These are phyloP conservation scores for Heracleum sosnowskyi DNA, from an alignment of 129 eudicot genomes.

Conservation along the genomic window DNA sequence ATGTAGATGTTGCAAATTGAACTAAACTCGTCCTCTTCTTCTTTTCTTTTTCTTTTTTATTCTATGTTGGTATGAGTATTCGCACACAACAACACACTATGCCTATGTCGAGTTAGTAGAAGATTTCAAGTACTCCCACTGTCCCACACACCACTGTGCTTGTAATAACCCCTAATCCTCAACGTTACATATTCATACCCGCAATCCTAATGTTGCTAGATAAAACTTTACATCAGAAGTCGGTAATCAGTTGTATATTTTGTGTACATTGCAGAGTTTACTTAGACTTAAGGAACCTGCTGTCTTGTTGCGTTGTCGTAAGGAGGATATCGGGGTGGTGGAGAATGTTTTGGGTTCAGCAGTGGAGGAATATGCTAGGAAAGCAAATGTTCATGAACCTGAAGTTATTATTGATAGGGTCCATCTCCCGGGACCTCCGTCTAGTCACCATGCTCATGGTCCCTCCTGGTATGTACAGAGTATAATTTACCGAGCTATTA, in stretches of 20 bases:
- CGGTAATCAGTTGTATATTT: not conserved
- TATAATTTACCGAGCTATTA: not conserved
- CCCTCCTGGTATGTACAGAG: constrained; percentile 36
- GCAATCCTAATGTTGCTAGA: not conserved
- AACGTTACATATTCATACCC: not conserved
- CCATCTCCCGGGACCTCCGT: constrained; percentile 54
- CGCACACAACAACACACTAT: not conserved
- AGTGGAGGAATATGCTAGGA: constrained; percentile 40
- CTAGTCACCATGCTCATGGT: constrained; percentile 37
- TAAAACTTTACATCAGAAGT: not conserved
- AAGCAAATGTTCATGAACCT: constrained; percentile 38
- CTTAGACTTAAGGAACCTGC: constrained; percentile 56
- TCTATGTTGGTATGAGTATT: not conserved
- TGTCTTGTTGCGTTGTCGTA: constrained; percentile 59
- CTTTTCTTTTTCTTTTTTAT: not conserved
- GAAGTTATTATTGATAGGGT: constrained; percentile 44
- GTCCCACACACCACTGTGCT: not conserved
- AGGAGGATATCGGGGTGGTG: constrained; percentile 40
- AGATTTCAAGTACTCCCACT: not conserved
- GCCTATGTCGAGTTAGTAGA: not conserved
- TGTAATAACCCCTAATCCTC: not conserved
- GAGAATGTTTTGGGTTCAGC: constrained; percentile 37
- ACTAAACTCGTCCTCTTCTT: not conserved
- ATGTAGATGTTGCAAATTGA: not conserved
- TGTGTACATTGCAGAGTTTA: constrained; percentile 43